Conservation (phyloP, 163 green algal genomes). For the Scenedesmus sp. region DNA sequence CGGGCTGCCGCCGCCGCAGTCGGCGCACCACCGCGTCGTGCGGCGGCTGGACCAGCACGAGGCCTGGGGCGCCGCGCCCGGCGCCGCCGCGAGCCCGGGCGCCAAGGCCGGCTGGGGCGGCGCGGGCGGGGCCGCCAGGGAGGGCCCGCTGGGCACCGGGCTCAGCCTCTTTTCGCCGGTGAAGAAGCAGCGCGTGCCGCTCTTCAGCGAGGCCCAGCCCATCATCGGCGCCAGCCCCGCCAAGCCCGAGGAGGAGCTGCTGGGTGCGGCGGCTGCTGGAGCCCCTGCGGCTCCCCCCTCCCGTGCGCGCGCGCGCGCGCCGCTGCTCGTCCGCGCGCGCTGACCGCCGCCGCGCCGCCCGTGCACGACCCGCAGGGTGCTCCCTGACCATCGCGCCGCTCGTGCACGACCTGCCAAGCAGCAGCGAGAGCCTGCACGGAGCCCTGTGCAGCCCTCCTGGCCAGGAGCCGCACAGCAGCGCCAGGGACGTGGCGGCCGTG, state of each 20-base stretch:
- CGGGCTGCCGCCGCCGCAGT: slow-evolving; percentile 11
- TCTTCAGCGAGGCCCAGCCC: slow-evolving; percentile 11
- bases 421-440: background rate
- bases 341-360: too few species aligned
- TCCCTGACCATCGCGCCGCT: slow-evolving; percentile 28
- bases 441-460: background rate
- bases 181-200: slow-evolving; percentile 35
- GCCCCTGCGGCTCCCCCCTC: too few species aligned
- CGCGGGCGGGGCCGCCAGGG: background rate
- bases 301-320: too few species aligned
- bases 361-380: background rate
- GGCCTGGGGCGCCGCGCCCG: slow-evolving; percentile 18
- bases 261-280: too few species aligned
- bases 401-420: slow-evolving; percentile 10
- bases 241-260: background rate
- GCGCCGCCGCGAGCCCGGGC: too few species aligned
- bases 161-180: slow-evolving; percentile 28
- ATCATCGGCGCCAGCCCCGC: slow-evolving; percentile 7
- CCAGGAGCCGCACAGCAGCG: slow-evolving; percentile 3
- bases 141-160: background rate
- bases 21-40: slow-evolving; percentile 31
- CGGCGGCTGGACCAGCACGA: slow-evolving; percentile 45
- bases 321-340: too few species aligned
- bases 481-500: too few species aligned
- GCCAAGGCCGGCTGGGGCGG: too few species aligned